phyloP scores from a whole-genome alignment of 176 grass and related monocot genomes.

The Phragmites australis region DNA sequence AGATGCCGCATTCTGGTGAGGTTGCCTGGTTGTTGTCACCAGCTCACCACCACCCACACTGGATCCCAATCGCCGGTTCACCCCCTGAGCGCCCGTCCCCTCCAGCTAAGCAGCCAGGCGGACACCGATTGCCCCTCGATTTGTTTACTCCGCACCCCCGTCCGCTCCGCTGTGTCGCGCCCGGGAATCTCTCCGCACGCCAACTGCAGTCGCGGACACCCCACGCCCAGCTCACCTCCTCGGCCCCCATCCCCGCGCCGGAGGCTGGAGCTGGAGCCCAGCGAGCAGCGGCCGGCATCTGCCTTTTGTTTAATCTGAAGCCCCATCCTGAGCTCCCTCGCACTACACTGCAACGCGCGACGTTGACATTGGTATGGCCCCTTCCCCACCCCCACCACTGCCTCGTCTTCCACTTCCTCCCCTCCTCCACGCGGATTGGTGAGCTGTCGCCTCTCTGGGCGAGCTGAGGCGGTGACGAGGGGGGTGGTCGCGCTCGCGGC shows the following conservation, averaged over 20 bases:
- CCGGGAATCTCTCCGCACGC: slow-evolving; percentile 63
- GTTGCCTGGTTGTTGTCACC: too few relatives aligned
- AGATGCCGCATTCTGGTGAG: too few relatives aligned
- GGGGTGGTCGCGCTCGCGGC: neutral
- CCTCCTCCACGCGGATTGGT: slow-evolving; percentile 43
- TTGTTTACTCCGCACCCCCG: slow-evolving; percentile 35
- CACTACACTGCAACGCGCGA: slow-evolving; percentile 43
- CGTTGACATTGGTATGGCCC: slow-evolving; percentile 53
- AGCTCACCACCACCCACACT: too few relatives aligned
- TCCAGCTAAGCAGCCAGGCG: slow-evolving; percentile 24
- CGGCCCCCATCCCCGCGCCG: slow-evolving; percentile 1
- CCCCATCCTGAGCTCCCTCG: slow-evolving; percentile 37
- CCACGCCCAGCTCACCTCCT: slow-evolving; percentile 39
- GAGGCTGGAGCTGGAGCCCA: slow-evolving; percentile 27
- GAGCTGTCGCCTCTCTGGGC: slow-evolving; percentile 19
- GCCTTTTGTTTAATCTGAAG: slow-evolving; percentile 36
- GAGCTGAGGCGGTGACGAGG: neutral
- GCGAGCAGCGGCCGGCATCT: slow-evolving; percentile 28
- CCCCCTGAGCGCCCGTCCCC: neutral
- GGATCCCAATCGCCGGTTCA: slow-evolving; percentile 41
- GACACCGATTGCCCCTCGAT: slow-evolving; percentile 10
- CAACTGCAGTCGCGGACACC: slow-evolving; percentile 40
- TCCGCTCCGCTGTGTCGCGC: slow-evolving; percentile 28
- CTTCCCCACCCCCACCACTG: slow-evolving; percentile 19
- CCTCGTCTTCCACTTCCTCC: neutral